phyloP scores from a whole-genome alignment of 176 grass and related monocot species.

The Lolium rigidum region DNA sequence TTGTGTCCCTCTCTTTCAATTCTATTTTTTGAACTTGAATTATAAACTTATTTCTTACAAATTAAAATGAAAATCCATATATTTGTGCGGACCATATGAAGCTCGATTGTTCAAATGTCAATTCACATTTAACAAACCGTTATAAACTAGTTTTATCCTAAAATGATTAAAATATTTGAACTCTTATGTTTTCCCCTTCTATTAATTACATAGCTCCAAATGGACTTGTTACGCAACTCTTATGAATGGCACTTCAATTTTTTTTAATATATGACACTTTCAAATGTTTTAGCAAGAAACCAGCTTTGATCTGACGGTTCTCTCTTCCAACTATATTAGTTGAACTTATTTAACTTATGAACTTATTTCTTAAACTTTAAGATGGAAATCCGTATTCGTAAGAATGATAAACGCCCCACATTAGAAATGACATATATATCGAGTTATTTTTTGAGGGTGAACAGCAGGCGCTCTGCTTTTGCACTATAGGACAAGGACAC shows the following conservation, averaged over 20 bases:
- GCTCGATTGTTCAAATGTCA: neutral
- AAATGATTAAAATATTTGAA: neutral
- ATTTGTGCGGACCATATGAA: neutral
- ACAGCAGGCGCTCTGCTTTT: too few species aligned
- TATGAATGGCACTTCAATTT: too few species aligned
- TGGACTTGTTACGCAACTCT: neutral
- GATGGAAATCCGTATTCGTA: neutral
- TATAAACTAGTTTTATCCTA: neutral
- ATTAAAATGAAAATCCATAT: neutral
- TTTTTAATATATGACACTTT: neutral
- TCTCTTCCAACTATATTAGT: neutral
- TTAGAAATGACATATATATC: neutral
- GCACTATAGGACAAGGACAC: too few species aligned
- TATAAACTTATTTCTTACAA: neutral
- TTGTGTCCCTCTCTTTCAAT: neutral
- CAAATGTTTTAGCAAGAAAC: neutral
- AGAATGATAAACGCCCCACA: neutral
- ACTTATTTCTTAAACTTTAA: neutral
- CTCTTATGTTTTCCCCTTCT: neutral
- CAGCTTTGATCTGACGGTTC: neutral
- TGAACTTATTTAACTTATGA: neutral
- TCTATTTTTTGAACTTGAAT: neutral
- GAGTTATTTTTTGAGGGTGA: neutral
- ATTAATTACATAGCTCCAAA: neutral
- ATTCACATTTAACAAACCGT: neutral